Evolutionary conservation across 345 rosid genomes (phyloP), one percentile per base, ranked within the genome.

Genomic region (Eucalyptus victrix): DNA sequence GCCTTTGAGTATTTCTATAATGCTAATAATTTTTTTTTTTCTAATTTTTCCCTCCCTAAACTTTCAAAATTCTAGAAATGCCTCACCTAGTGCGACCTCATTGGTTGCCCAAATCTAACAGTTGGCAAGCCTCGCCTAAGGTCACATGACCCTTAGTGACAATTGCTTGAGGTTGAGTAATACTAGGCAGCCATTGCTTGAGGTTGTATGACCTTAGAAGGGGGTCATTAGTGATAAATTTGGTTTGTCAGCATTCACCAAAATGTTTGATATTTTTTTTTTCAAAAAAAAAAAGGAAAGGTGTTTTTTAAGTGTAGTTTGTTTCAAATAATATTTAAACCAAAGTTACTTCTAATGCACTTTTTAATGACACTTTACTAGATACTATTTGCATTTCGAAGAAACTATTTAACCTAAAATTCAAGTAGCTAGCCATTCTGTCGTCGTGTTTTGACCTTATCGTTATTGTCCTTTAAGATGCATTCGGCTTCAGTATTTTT

Each of bases 81-180:
- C 30, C 30, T 56, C 30, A 56, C 62, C 6, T 56, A 56, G 14
- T 56, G 62, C 0, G 30, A 24, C 13, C 0, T 4, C 6, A 0
- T 3, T 14, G 3, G 1, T 23, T 23, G 62, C 6, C 14, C 13
- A 56, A 10, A 24, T 56, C 0, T 0, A 0, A 56, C 0, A 24
- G 2, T 24, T 26, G 3, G 13, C 6, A 24, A 56, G 62, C 30
- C 30, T 56, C 7, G 62, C 30, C 6, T 56, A 11, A 24, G 62
- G 62, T 56, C 30, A 24, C 30, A 26, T 0, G 6, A 56, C 62
- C 62, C 3, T 6, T 56, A 0, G 30, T 1, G 30, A 56, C 6
- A 24, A 0, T 56, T 6, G 2, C 62, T 56, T 56, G 62, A 56
- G 28, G 28, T 24, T 24, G 62, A 1, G 0, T 13, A 56, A 24